These are phyloP conservation scores for Fraxinus pennsylvanica DNA, from an alignment of 257 asterid species.

Conservation along the genomic window DNA sequence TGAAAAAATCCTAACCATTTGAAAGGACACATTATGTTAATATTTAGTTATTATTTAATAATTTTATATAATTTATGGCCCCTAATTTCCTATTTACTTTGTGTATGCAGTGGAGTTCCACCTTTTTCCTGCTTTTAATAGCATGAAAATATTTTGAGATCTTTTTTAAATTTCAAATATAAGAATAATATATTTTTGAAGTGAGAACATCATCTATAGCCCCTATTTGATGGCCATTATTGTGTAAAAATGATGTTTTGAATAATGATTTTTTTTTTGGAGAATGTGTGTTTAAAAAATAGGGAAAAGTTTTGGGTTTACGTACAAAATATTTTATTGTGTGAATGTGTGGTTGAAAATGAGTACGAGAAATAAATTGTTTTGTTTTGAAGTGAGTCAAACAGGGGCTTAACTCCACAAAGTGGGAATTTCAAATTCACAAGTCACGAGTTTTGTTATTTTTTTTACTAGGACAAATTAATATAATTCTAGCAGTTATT, in stretches of 20 bases:
- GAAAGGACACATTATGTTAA: not conserved
- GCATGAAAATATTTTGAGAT: not conserved
- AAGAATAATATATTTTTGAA: not conserved
- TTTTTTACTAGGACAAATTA: not conserved
- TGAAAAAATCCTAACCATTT: not conserved
- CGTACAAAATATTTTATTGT: no score
- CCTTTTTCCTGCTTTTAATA: not conserved
- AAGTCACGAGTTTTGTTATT: not conserved
- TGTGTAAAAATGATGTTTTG: no score
- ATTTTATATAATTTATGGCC: slow-evolving; percentile 15
- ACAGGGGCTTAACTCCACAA: not conserved
- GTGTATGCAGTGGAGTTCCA: not conserved
- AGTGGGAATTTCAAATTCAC: not conserved
- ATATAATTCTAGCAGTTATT: not conserved
- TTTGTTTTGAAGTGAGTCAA: no score
- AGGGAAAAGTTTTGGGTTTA: no score
- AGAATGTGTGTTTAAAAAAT: no score
- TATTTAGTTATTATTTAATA: not conserved
- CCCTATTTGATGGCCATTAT: no score
- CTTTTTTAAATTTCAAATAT: not conserved
- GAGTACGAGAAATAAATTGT: no score
- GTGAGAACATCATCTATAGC: not conserved
- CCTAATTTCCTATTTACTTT: not conserved
- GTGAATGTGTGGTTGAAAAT: no score
- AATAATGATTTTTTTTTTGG: no score